Base-by-base conservation (phyloP, 495 filamentous ascomycete species). In the Aspergillus conjunctus region DNA sequence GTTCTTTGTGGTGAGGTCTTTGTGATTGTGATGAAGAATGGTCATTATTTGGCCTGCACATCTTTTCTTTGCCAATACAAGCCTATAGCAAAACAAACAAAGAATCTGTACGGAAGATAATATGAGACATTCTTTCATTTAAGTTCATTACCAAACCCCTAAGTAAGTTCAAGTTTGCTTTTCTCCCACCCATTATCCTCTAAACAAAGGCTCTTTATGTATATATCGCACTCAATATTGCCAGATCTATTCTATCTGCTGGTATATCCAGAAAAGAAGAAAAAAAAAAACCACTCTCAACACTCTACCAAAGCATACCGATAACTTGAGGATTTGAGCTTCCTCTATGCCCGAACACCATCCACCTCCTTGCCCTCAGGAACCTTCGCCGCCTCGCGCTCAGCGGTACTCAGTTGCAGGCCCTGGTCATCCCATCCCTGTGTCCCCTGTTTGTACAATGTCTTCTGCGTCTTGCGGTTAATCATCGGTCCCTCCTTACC, bases 341-440 rank as follows among this genome's bases (percentile, higher is more conserved):
- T 64, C 53, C 58, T 64, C 53, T 67, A 62, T 62, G 72, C 60
- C 20, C 75, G 68, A 17, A 68, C 60, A 0, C 73, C 77, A 44
- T 73, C 56, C 20, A 76, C 67, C 58, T 77, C 73, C 45, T 72
- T 69, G 14, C 75, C 75, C 50, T 63, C 66, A 1, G 71, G 65
- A 3, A 74, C 71, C 61, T 78, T 76, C 10, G 71, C 71, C 0
- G 69, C 61, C 55, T 78, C 73, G 15, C 74, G 69, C 50, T 80
- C 78, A 43, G 66, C 74, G 18, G 66, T 70, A 58, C 75, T 79
- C 51, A 76, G 66, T 63, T 79, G 76, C 48, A 79, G 57, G 0
- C 76, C 75, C 59, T 80, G 77, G 30, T 73, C 69, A 63, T 76
- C 69, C 78, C 78, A 81, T 21, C 75, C 75, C 55, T 79, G 68